Evolutionary conservation across 768 basidiomycete genomes (phyloP).

Genomic region (Lactarius sanguifluus): DNA sequence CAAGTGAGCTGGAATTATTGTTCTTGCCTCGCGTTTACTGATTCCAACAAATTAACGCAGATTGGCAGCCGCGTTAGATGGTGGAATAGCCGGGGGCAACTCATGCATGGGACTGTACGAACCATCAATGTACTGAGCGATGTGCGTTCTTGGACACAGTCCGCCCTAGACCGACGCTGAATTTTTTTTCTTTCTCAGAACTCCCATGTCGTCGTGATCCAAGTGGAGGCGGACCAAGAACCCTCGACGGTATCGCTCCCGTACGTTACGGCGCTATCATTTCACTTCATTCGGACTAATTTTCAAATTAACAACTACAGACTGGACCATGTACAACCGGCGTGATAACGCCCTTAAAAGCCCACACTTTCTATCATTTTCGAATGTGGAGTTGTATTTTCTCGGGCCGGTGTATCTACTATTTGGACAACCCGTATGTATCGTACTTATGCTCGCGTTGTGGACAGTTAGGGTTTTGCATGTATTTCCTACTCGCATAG

Average conservation of each 20-base stretch:
- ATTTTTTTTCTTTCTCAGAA: slow-evolving; percentile 43
- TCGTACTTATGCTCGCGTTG: slow-evolving; percentile 3
- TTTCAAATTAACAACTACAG: not conserved
- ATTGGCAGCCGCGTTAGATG: slow-evolving; percentile 68
- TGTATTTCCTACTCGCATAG: slow-evolving; percentile 14
- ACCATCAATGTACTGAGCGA: slow-evolving; percentile 54
- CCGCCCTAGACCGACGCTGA: slow-evolving; percentile 10
- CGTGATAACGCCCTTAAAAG: slow-evolving; percentile 4
- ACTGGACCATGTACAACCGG: slow-evolving; percentile 21
- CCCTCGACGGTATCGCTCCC: slow-evolving; percentile 52
- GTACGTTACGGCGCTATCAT: slow-evolving; percentile 42
- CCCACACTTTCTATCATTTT: not conserved
- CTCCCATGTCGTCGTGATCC: slow-evolving; percentile 55
- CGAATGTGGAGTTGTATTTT: not conserved
- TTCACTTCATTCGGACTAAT: not conserved
- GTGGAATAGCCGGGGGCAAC: slow-evolving; percentile 54
- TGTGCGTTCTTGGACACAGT: slow-evolving; percentile 41
- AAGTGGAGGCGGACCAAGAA: slow-evolving; percentile 38
- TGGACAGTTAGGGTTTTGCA: slow-evolving; percentile 14
- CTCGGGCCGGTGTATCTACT: slow-evolving; percentile 14
- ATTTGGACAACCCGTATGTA: slow-evolving; percentile 19
- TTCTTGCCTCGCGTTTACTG: slow-evolving; percentile 21
- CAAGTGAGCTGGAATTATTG: slow-evolving; percentile 37
- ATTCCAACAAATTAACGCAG: slow-evolving; percentile 38
- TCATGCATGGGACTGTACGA: slow-evolving; percentile 60